Evolutionary conservation across 1,139 yeast species (phyloP), one percentile per base, ranked within the genome.

Genomic region (Saccharomyces hybrid): DNA sequence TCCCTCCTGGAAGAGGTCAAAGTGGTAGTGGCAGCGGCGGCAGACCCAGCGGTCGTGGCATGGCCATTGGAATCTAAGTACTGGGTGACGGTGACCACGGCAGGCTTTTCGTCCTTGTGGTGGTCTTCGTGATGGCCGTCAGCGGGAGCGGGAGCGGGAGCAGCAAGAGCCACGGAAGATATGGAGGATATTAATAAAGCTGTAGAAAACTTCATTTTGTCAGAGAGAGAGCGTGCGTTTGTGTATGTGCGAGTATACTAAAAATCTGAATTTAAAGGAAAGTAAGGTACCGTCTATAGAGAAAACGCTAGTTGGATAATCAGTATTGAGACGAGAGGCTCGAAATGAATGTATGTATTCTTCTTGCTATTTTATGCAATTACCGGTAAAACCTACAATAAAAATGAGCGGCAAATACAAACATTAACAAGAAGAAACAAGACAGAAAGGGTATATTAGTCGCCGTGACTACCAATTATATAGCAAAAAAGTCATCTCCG

Each of bases 101-200:
- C 86, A 44, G 70, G 64, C 41, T 38, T 38, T 38, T 19, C 44
- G 21, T 38, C 44, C 19, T 38, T 38, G 32, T 51, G 49, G n/a
- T 69, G 72, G 46, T 78, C 79, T 26, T 76, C 82, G 70, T 79
- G 82, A 65, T 79, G 81, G 68, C 82, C 86, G 50, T 71, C 70
- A 61, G 78, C 81, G 11, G 54, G 64, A 56, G 62, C 75, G 66
- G 63, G 62, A 42, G 66, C 66, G 19, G 68, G 61, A 12, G 51
- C 49, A 24, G 61, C 56, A 41, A 58, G 21, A 8, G 62, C 55
- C 16, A 62, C 59, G 16, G 55, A 49, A 58, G 49, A 48, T 56
- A 50, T 27, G n/a, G 53, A 28, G 27, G 52, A 49, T 27, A 55
- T 41, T 26, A 55, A 47, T 48, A 55, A 53, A 48, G 55, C 49